Percentiles rank a stretch among this genome's conserved stretches.
Evolutionary conservation across 139 green algal species (phyloP).

Genomic region (Picochlorum sp.): DNA sequence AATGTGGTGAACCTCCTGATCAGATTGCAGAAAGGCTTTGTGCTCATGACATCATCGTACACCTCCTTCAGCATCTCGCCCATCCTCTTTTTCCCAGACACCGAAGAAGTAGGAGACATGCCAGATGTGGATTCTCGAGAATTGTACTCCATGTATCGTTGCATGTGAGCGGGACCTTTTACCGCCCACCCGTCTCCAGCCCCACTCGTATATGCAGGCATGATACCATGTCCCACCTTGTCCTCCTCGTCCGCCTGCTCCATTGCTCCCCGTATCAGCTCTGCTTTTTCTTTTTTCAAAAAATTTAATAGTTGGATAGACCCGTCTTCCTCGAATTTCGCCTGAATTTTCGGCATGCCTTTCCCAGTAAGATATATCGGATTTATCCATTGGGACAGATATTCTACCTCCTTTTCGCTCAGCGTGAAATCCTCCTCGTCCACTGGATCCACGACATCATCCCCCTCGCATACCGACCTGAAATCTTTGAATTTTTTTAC

Average conservation of each 20-base stretch:
- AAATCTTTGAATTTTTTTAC: background rate
- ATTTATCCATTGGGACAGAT: constrained; percentile 57
- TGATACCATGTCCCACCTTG: constrained; percentile 20
- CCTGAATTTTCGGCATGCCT: constrained; percentile 31
- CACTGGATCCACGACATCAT: background rate
- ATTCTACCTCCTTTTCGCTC: constrained; percentile 30
- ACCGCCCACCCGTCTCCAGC: constrained; percentile 35
- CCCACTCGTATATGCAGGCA: constrained; percentile 30
- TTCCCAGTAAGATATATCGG: constrained; percentile 51
- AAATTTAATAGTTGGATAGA: constrained; percentile 68
- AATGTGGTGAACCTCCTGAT: constrained; percentile 41
- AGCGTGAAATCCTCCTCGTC: constrained; percentile 8
- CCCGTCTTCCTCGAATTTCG: constrained; percentile 52
- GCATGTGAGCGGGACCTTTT: constrained; percentile 68
- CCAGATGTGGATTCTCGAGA: background rate
- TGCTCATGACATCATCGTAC: constrained; percentile 35
- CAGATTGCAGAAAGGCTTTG: constrained; percentile 46
- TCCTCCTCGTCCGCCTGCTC: constrained; percentile 34
- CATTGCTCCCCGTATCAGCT: constrained; percentile 4
- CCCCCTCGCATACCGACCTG: background rate
- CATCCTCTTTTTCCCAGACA: background rate
- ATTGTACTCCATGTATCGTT: constrained; percentile 59
- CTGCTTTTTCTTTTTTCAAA: constrained; percentile 18
- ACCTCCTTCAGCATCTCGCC: constrained; percentile 24
- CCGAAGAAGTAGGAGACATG: background rate